phyloP scores from a whole-genome alignment of 2,329 filamentous ascomycete species.

The Phialophora chinensis region DNA sequence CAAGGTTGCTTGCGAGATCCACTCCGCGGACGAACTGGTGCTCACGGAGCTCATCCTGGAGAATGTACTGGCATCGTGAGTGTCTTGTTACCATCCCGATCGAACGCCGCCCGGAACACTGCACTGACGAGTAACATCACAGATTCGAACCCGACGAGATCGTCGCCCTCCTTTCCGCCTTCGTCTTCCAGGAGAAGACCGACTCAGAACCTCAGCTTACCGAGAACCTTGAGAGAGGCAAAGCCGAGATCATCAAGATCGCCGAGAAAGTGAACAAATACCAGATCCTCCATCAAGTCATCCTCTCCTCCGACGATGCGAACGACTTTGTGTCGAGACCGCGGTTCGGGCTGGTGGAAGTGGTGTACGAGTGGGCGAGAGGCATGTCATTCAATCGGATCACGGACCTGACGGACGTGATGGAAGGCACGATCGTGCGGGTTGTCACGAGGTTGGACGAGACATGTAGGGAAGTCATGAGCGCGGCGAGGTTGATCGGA shows the following conservation, averaged over 20 bases:
- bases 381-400: constrained; percentile 99
- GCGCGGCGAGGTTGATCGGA: constrained; percentile 91
- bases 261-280: constrained; percentile 90
- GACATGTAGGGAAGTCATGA: constrained; percentile 96
- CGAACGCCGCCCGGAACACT: background rate
- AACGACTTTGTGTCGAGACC: constrained; percentile 90
- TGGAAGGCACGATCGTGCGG: constrained; percentile 95
- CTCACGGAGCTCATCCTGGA: constrained; percentile 95
- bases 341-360: constrained; percentile 92
- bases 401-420: constrained; percentile 90
- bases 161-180: constrained; percentile 87
- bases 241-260: constrained; percentile 84
- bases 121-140: background rate
- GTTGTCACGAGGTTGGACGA: constrained; percentile 94
- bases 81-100: constrained; percentile 59
- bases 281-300: constrained; percentile 89
- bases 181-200: constrained; percentile 98
- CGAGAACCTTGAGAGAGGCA: constrained; percentile 78
- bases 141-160: constrained; percentile 72
- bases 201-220: constrained; percentile 80
- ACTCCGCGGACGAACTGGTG: constrained; percentile 94
- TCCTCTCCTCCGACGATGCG: constrained; percentile 84
- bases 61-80: constrained; percentile 93
- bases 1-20: constrained; percentile 97
- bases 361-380: constrained; percentile 97